These are phyloP conservation scores for Sugiyamaella neomexicana DNA, from an alignment of 1,139 yeast genomes.

Conservation along the genomic window DNA sequence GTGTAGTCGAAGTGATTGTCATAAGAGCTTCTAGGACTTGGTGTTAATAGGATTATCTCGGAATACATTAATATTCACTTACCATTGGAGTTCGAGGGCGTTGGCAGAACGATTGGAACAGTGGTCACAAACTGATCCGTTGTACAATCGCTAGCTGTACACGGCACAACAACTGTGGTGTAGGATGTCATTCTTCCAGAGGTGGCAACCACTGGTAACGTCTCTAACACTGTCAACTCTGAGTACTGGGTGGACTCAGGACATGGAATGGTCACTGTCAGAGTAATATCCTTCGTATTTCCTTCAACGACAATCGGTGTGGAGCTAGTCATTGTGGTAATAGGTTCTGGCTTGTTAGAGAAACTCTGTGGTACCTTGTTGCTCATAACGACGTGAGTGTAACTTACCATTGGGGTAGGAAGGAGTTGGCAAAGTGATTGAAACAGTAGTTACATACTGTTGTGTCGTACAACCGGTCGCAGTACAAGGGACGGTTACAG, in stretches of 20 bases:
- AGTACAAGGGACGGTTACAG: conserved; percentile 28
- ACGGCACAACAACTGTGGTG: conserved; percentile 27
- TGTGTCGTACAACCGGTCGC: conserved; percentile 20
- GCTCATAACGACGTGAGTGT: neutral
- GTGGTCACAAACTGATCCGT: conserved; percentile 21
- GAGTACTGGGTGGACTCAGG: conserved; percentile 18
- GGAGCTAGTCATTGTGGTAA: conserved; percentile 19
- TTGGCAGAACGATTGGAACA: conserved; percentile 19
- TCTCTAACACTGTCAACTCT: conserved; percentile 17
- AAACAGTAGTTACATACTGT: conserved; percentile 21
- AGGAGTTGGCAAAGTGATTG: conserved; percentile 20
- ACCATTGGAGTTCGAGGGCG: conserved; percentile 18
- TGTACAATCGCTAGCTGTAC: conserved; percentile 22
- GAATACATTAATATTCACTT: neutral
- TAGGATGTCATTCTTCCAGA: conserved; percentile 11
- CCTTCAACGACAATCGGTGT: conserved; percentile 18
- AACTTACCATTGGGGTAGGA: conserved; percentile 18
- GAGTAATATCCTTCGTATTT: conserved; percentile 23
- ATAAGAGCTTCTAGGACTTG: conserved; percentile 17
- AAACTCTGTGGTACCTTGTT: no score
- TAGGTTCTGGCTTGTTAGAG: conserved; percentile 16
- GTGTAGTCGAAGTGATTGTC: conserved; percentile 15
- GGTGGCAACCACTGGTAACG: neutral
- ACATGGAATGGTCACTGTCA: conserved; percentile 32
- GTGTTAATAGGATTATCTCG: neutral